These are phyloP conservation scores for Kluyveromyces sp. DNA, from an alignment of 1,139 yeast species.

Conservation along the genomic window DNA sequence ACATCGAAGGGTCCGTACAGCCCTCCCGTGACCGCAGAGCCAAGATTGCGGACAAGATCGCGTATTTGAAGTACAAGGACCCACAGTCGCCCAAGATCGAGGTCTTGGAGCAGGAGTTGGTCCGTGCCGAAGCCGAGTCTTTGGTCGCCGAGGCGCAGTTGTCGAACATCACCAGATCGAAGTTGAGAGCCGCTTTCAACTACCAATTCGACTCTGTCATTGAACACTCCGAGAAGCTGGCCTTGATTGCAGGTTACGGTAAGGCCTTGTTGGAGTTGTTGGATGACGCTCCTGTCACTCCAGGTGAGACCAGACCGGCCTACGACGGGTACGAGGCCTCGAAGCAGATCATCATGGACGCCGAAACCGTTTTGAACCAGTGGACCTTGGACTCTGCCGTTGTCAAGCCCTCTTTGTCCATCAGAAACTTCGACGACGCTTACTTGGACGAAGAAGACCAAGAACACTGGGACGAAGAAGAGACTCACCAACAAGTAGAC, in stretches of 20 bases:
- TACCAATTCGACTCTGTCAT: slow-evolving; percentile 95
- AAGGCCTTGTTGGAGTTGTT: slow-evolving; percentile 91
- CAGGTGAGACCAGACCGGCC: slow-evolving; percentile 98
- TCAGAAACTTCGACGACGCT: slow-evolving; percentile 62
- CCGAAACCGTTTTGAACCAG: slow-evolving; percentile 89
- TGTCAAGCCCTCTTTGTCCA: slow-evolving; percentile 88
- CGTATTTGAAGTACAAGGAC: slow-evolving; percentile 95
- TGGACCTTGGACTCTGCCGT: slow-evolving; percentile 97
- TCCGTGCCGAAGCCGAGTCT: slow-evolving; percentile 98
- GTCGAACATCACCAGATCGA: slow-evolving; percentile 95
- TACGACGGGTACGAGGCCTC: slow-evolving; percentile 98
- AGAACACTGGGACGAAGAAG: slow-evolving; percentile 45
- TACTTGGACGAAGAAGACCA: slow-evolving; percentile 57
- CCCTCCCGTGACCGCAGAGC: slow-evolving; percentile 98
- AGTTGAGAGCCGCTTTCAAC: slow-evolving; percentile 94
- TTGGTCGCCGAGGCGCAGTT: slow-evolving; percentile 98
- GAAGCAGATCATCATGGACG: slow-evolving; percentile 94
- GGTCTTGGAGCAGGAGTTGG: slow-evolving; percentile 94
- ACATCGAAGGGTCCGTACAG: slow-evolving; percentile 95
- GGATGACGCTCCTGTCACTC: slow-evolving; percentile 95
- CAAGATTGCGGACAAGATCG: slow-evolving; percentile 95
- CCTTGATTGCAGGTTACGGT: slow-evolving; percentile 97
- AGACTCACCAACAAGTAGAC: slow-evolving; percentile 45
- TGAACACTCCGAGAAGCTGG: slow-evolving; percentile 94
- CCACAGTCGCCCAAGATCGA: slow-evolving; percentile 95